These are phyloP conservation scores for Globisporangium abappressorium DNA, from an alignment of 352 stramenopile species.

Conservation along the genomic window DNA sequence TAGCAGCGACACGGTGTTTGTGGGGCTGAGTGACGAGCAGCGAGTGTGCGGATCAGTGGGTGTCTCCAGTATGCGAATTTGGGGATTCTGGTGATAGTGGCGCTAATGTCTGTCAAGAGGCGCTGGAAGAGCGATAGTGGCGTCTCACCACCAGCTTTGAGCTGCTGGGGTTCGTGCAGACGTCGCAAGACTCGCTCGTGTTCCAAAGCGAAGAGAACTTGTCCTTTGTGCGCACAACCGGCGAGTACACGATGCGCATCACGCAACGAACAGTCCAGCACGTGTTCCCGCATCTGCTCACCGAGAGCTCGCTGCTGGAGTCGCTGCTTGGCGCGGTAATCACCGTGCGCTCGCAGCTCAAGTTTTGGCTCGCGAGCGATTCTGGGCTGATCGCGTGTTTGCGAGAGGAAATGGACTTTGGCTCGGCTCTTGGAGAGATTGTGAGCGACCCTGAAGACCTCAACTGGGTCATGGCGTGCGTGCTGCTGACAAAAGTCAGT, in stretches of 20 bases:
- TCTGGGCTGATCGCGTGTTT: conserved; percentile 8
- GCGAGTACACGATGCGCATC: conserved; percentile 19
- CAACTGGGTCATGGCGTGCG: conserved; percentile 12
- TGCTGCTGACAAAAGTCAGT: conserved; percentile 5
- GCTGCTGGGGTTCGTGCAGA: conserved; percentile 21
- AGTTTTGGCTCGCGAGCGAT: conserved; percentile 14
- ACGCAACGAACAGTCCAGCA: conserved; percentile 12
- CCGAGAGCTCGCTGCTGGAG: neutral
- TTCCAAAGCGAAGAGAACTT: neutral
- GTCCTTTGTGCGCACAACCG: conserved; percentile 17
- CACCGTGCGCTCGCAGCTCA: conserved; percentile 10
- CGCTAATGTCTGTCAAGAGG: neutral
- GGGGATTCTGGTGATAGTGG: neutral
- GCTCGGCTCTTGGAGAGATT: conserved; percentile 10
- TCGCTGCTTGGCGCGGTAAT: conserved; percentile 10
- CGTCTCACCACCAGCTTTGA: conserved; percentile 16
- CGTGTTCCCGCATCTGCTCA: conserved; percentile 19
- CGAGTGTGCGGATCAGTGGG: neutral
- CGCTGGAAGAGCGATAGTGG: conserved; percentile 13
- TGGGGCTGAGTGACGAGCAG: conserved; percentile 1
- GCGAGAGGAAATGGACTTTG: conserved; percentile 21
- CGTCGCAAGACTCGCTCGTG: conserved; percentile 8
- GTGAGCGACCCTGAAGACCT: conserved; percentile 12
- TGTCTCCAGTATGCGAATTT: conserved; percentile 11
- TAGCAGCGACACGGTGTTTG: neutral